A percentile compares a stretch with the other conserved stretches of the same genome.
phyloP scores from a whole-genome alignment of 2,329 filamentous ascomycete species.

The Pyricularia pennisetigena region DNA sequence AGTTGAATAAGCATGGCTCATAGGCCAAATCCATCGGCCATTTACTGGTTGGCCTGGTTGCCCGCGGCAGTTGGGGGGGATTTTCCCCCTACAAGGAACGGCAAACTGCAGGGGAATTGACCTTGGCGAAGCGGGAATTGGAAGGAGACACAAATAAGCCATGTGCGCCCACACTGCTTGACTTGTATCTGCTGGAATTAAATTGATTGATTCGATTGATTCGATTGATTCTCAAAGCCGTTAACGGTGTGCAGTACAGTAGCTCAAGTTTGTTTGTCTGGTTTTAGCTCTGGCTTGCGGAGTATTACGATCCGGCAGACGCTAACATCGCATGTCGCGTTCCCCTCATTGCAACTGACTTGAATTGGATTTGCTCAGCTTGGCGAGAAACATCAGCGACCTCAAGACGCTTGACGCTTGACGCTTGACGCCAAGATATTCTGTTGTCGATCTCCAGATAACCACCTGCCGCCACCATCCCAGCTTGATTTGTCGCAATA shows the following conservation, averaged over 20 bases:
- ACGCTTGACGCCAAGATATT: not conserved
- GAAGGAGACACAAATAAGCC: not conserved
- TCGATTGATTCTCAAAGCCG: not conserved
- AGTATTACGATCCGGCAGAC: not conserved
- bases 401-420: not conserved
- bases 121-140: not conserved
- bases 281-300: not conserved
- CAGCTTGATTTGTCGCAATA: not conserved
- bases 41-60: not conserved
- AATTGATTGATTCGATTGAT: no score
- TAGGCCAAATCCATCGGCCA: not conserved
- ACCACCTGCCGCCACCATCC: not conserved
- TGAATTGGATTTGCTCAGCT: not conserved
- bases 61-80: not conserved
- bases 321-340: not conserved
- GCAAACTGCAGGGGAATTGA: not conserved
- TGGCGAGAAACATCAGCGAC: not conserved
- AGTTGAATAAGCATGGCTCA: not conserved
- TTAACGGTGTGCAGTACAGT: no score
- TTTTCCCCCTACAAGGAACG: not conserved
- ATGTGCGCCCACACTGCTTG: not conserved
- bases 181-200: not conserved
- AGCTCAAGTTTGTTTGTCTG: not conserved
- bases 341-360: not conserved
- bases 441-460: not conserved